Conservation (phyloP, 768 basidiomycete genomes). For the Hebeloma cylindrosporum region DNA sequence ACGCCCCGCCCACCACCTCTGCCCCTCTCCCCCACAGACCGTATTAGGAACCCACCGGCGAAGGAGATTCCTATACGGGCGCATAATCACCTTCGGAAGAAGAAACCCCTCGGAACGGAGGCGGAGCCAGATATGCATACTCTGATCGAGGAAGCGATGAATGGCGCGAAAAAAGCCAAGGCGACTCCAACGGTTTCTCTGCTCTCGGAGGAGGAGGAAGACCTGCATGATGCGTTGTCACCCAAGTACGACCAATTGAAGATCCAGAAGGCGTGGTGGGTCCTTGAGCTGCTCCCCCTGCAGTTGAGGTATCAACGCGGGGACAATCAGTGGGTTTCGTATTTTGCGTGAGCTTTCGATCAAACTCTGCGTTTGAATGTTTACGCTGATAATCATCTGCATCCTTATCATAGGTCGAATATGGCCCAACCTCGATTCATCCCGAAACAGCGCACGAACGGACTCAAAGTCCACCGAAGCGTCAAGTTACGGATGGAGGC, state of each 20-base stretch:
- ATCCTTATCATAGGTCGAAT: conserved; percentile 32
- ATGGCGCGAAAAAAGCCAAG: too few species aligned
- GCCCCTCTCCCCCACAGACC: conserved; percentile 20
- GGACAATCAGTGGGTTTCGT: conserved; percentile 37
- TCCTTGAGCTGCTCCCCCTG: conserved; percentile 58
- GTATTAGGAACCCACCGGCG: conserved; percentile 26
- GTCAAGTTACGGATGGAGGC: conserved; percentile 58
- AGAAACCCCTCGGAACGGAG: too few species aligned
- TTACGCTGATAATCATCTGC: neutral
- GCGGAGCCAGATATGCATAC: conserved; percentile 15
- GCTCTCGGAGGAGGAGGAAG: conserved; percentile 59
- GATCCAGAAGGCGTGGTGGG: conserved; percentile 58
- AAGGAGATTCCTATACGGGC: conserved; percentile 25
- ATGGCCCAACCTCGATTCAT: conserved; percentile 38
- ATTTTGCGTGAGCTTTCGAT: conserved; percentile 30
- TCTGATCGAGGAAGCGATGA: conserved; percentile 11
- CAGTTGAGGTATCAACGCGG: conserved; percentile 37
- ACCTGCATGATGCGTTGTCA: conserved; percentile 55
- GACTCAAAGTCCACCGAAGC: conserved; percentile 50
- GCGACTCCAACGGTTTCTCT: conserved; percentile 19
- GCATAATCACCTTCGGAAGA: conserved; percentile 20
- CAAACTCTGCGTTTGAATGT: neutral
- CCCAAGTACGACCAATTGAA: conserved; percentile 61
- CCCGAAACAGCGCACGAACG: conserved; percentile 37
- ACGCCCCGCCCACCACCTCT: conserved; percentile 37